A percentile compares a stretch with the other conserved stretches of the same genome.
These are phyloP conservation scores for Cyphellophora attinorum DNA, from an alignment of 2,329 filamentous ascomycete genomes.

Conservation along the genomic window DNA sequence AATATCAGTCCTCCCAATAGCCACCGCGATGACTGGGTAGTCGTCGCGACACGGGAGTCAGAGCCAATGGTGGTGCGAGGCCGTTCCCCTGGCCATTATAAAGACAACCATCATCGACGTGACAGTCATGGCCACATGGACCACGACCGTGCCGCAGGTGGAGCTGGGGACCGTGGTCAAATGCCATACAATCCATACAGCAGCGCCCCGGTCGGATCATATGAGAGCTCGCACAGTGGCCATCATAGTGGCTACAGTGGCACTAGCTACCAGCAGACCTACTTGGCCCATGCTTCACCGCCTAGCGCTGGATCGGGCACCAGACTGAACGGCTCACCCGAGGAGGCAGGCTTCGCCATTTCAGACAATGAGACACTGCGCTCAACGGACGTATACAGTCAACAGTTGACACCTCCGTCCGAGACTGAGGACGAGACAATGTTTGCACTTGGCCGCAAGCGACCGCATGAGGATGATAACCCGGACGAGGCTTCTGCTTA, in stretches of 20 bases:
- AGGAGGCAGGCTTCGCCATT: constrained; percentile 8
- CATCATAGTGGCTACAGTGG: constrained; percentile 9
- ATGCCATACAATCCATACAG: neutral
- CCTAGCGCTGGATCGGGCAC: constrained; percentile 12
- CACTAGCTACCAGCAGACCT: neutral
- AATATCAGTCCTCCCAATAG: constrained; percentile 46
- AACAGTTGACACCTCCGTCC: constrained; percentile 13
- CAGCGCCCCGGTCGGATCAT: too few relatives aligned
- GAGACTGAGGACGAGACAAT: constrained; percentile 13
- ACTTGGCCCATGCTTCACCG: constrained; percentile 4
- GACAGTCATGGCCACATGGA: constrained; percentile 63
- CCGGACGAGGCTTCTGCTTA: constrained; percentile 9
- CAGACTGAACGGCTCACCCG: constrained; percentile 7
- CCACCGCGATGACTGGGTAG: constrained; percentile 49
- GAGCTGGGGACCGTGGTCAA: neutral
- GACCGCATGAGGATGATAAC: constrained; percentile 13
- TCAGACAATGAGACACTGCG: constrained; percentile 10
- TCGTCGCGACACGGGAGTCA: constrained; percentile 63
- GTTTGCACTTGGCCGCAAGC: constrained; percentile 10
- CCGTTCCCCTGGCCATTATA: constrained; percentile 71
- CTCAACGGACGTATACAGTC: constrained; percentile 9
- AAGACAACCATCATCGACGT: constrained; percentile 50
- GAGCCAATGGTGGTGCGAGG: constrained; percentile 81
- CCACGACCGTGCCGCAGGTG: constrained; percentile 42
- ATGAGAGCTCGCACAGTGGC: neutral